These are phyloP conservation scores for Ceratobasidium sp. DNA, from an alignment of 1,284 basidiomycete species.

Conservation along the genomic window DNA sequence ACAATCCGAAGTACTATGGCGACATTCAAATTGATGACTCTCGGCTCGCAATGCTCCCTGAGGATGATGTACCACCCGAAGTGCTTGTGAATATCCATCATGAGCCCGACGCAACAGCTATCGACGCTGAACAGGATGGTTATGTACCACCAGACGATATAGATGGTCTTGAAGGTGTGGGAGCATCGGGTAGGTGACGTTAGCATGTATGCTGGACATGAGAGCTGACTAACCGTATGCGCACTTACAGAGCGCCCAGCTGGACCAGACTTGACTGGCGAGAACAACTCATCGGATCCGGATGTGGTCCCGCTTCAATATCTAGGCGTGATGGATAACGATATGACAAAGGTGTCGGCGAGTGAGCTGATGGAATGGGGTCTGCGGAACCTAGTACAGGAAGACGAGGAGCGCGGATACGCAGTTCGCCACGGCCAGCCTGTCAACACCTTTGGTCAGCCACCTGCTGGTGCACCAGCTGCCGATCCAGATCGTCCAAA, in stretches of 20 bases:
- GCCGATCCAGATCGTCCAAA: not conserved
- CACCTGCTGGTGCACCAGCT: not conserved
- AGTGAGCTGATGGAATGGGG: conserved; percentile 39
- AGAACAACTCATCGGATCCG: too few species aligned
- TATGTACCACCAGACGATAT: conserved; percentile 32
- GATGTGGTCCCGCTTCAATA: conserved; percentile 43
- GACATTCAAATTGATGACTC: conserved; percentile 23
- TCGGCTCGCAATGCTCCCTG: conserved; percentile 23
- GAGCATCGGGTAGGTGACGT: too few species aligned
- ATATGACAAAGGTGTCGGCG: conserved; percentile 2
- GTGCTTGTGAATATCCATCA: conserved; percentile 20
- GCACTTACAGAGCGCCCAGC: too few species aligned
- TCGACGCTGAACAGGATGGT: not conserved
- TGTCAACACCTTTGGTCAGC: conserved; percentile 28
- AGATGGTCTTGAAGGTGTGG: not conserved
- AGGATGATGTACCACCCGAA: conserved; percentile 44
- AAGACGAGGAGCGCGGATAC: conserved; percentile 31
- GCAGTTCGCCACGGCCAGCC: conserved; percentile 40
- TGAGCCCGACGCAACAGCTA: not conserved
- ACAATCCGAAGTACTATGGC: conserved; percentile 37
- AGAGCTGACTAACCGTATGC: too few species aligned
- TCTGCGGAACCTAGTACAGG: conserved; percentile 3
- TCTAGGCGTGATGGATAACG: conserved; percentile 40
- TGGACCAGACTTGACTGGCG: too few species aligned
- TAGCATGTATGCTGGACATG: too few species aligned